Evolutionary conservation across 805 yeast genomes (phyloP).

Genomic region (Metschnikowia orientalis): DNA sequence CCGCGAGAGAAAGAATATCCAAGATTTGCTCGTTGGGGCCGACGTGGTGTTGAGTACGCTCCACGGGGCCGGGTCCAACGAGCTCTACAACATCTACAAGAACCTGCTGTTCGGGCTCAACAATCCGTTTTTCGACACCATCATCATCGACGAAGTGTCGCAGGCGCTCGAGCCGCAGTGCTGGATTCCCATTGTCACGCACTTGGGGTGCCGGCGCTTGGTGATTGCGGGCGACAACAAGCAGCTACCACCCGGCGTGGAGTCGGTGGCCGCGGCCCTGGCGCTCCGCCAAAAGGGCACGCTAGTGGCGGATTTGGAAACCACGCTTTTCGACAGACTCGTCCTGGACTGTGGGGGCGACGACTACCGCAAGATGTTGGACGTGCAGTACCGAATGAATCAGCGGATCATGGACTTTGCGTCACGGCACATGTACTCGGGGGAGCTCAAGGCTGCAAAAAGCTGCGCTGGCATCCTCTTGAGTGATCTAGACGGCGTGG

Average conservation of each 20-base stretch:
- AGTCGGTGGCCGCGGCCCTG: slow-evolving; percentile 37
- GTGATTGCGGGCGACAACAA: slow-evolving; percentile 90
- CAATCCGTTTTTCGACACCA: slow-evolving; percentile 58
- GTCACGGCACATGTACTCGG: slow-evolving; percentile 59
- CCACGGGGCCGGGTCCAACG: slow-evolving; percentile 81
- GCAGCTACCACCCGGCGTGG: slow-evolving; percentile 89
- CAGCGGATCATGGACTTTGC: slow-evolving; percentile 70
- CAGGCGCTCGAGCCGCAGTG: slow-evolving; percentile 94
- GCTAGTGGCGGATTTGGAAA: slow-evolving; percentile 48
- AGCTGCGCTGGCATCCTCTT: slow-evolving; percentile 52
- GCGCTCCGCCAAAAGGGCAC: slow-evolving; percentile 11
- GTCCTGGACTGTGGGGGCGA: slow-evolving; percentile 42
- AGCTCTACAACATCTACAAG: slow-evolving; percentile 51
- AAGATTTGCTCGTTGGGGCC: slow-evolving; percentile 54
- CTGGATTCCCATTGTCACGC: slow-evolving; percentile 85
- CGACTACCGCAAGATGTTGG: slow-evolving; percentile 52
- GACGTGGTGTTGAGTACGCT: slow-evolving; percentile 77
- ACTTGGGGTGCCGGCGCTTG: slow-evolving; percentile 50
- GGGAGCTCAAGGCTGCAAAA: slow-evolving; percentile 56
- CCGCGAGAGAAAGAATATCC: slow-evolving; percentile 61
- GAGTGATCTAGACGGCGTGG: slow-evolving; percentile 45
- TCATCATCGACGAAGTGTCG: slow-evolving; percentile 92
- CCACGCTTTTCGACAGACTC: slow-evolving; percentile 79
- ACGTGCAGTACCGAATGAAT: slow-evolving; percentile 88
- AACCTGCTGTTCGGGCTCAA: slow-evolving; percentile 21